Base-by-base conservation (phyloP, 306 rosid genomes). In the Mimosa pudica region DNA sequence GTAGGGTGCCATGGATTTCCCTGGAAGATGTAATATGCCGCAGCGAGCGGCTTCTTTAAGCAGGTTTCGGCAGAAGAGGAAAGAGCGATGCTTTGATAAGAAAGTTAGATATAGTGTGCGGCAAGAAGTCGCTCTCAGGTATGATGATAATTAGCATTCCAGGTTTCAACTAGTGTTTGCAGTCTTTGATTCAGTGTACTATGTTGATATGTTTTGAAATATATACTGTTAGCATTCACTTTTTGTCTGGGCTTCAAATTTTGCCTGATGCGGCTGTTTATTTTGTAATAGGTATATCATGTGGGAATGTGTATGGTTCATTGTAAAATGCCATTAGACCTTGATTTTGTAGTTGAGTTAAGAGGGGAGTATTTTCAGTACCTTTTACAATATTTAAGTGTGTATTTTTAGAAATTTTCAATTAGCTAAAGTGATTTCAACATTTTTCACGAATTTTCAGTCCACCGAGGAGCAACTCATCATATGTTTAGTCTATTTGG, bases 71-170 rank as follows among this genome's bases (percentile, higher is more conserved):
- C 96, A 94, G 87, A 94, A 94, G 87, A 94, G 96, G 77, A 90
- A 94, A 82, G 91, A 90, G 76, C 88, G 98, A 58, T 88, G 93
- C 89, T 94, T 88, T 81, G 98, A 94, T 74, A 94, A 94, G 87
- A 94, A 90, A 94, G 98, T 94, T 70, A 80, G 97, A 89, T 94
- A 94, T 72, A 47, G 94, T 62, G 98, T 94, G 24, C 98, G 98
- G 66, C 98, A 94, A 85, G 98, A 94, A 84, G 98, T 94, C 76
- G 98, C 98, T 5, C 97, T 94, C 90, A 94, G 97, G 98, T 90
- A 35, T 84, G 90, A 80, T 85, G 41, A 80, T 70, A 41, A 75
- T 70, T 68, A 47, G 20, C 51, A 45, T 71, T 8, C 65, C 44
- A 17, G 35, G 33, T 78, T 42, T 85, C 73, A 79, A 18, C 24